A percentile compares a stretch with the other conserved stretches of the same genome.
Evolutionary conservation across 805 yeast genomes (phyloP).

Genomic region (Helenozyma baotianmanensis): DNA sequence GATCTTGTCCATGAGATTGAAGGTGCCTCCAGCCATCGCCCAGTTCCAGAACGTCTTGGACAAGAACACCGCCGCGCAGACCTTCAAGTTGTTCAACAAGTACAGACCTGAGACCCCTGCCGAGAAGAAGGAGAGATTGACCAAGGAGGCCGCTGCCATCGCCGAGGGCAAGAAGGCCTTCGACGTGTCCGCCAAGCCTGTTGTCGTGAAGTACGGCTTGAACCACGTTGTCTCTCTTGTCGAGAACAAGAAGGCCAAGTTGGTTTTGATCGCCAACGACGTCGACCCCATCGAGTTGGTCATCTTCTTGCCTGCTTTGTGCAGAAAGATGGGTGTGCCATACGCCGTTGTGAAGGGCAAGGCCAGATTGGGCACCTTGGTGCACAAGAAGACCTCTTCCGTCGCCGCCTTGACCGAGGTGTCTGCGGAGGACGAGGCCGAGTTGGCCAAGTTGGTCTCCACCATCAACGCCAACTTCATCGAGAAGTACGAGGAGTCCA

Average conservation of each 20-base stretch:
- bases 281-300: conserved; percentile 99
- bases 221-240: conserved; percentile 97
- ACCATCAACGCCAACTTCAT: conserved; percentile 90
- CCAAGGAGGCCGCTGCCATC: conserved; percentile 98
- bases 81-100: conserved; percentile 96
- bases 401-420: conserved; percentile 98
- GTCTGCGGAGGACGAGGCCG: conserved; percentile 89
- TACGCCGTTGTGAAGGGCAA: conserved; percentile 97
- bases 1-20: conserved; percentile 89
- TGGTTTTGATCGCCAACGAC: conserved; percentile 96
- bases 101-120: conserved; percentile 97
- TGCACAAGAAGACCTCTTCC: conserved; percentile 95
- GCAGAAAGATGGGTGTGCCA: conserved; percentile 99
- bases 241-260: conserved; percentile 98
- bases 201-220: conserved; percentile 95
- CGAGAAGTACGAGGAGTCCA: conserved; percentile 91
- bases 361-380: conserved; percentile 96
- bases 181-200: conserved; percentile 96
- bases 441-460: conserved; percentile 86
- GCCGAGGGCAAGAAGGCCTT: conserved; percentile 97
- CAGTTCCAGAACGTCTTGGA: conserved; percentile 95
- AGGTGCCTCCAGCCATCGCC: conserved; percentile 98
- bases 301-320: conserved; percentile 95
- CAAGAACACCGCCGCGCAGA: conserved; percentile 97
- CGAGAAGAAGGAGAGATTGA: conserved; percentile 98